These are phyloP conservation scores for Rubroboletus pulcherrimus DNA, from an alignment of 768 basidiomycete species.

Conservation along the genomic window DNA sequence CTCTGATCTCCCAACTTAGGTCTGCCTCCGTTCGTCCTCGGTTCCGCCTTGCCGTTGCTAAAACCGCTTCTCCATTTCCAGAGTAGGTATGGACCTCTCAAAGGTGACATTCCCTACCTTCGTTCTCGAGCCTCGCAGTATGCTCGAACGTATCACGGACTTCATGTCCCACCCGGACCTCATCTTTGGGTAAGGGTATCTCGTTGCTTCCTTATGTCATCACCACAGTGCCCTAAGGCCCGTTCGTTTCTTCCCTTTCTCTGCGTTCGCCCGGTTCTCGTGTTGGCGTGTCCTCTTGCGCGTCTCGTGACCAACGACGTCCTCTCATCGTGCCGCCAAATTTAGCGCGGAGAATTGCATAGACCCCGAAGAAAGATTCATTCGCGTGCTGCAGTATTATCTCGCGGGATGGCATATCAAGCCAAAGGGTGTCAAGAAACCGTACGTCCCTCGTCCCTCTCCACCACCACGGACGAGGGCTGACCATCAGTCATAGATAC, in stretches of 20 bases:
- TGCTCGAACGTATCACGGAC: constrained; percentile 98
- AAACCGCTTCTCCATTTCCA: constrained; percentile 27
- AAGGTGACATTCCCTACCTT: constrained; percentile 94
- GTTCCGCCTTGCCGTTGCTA: constrained; percentile 1
- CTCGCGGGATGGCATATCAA: constrained; percentile 99
- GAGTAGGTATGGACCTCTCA: constrained; percentile 95
- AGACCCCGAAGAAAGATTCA: constrained; percentile 86
- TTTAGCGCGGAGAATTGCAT: constrained; percentile 73
- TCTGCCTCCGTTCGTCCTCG: constrained; percentile 29
- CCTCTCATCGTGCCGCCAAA: constrained; percentile 5
- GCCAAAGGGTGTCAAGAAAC: constrained; percentile 99
- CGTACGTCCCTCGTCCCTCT: constrained; percentile 48
- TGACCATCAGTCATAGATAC: constrained; percentile 51
- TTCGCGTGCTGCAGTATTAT: constrained; percentile 89
- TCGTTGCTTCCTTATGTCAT: constrained; percentile 10
- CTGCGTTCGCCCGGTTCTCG: not conserved
- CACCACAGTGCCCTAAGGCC: constrained; percentile 22
- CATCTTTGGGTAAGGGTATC: constrained; percentile 75
- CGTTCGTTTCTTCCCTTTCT: not conserved
- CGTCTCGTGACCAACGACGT: not conserved
- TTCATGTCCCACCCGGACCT: constrained; percentile 99
- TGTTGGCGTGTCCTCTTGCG: not conserved
- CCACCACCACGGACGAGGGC: not conserved
- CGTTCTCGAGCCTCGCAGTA: constrained; percentile 93
- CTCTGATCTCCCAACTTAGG: constrained; percentile 88